phyloP scores from a whole-genome alignment of 2,329 filamentous ascomycete genomes.

The Nectriaceae sp. region DNA sequence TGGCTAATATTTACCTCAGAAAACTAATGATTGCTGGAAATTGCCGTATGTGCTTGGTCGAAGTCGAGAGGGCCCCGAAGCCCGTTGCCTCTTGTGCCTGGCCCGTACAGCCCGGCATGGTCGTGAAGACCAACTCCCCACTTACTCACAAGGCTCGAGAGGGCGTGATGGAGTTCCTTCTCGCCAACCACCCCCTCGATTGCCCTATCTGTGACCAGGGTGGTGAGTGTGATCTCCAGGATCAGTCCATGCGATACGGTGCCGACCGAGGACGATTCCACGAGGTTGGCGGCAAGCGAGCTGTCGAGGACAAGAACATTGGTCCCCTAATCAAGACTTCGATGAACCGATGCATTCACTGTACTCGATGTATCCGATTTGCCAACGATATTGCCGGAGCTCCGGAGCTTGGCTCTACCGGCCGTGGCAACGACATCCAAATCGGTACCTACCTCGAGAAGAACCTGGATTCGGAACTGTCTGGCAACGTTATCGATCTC shows the following conservation, averaged over 20 bases:
- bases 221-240: constrained; percentile 97
- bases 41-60: constrained; percentile 99
- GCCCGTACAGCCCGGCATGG: constrained; percentile 98
- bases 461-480: constrained; percentile 91
- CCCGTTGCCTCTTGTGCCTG: constrained; percentile 98
- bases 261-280: constrained; percentile 96
- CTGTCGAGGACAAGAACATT: constrained; percentile 99
- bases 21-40: constrained; percentile 99
- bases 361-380: constrained; percentile 96
- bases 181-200: constrained; percentile 94
- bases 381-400: constrained; percentile 96
- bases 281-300: constrained; percentile 92
- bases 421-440: constrained; percentile 95
- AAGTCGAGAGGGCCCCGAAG: constrained; percentile 95
- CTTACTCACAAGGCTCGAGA: constrained; percentile 96
- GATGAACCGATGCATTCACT: constrained; percentile 99
- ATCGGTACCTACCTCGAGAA: constrained; percentile 97
- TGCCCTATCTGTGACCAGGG: constrained; percentile 98
- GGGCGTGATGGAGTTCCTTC: constrained; percentile 97
- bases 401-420: constrained; percentile 89
- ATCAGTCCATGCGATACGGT: constrained; percentile 99
- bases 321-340: constrained; percentile 98
- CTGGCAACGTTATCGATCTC: constrained; percentile 95
- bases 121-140: constrained; percentile 97
- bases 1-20: constrained; percentile 55